These are phyloP conservation scores for Talinum fruticosum DNA, from an alignment of 148 eudicot genomes.

Conservation along the genomic window DNA sequence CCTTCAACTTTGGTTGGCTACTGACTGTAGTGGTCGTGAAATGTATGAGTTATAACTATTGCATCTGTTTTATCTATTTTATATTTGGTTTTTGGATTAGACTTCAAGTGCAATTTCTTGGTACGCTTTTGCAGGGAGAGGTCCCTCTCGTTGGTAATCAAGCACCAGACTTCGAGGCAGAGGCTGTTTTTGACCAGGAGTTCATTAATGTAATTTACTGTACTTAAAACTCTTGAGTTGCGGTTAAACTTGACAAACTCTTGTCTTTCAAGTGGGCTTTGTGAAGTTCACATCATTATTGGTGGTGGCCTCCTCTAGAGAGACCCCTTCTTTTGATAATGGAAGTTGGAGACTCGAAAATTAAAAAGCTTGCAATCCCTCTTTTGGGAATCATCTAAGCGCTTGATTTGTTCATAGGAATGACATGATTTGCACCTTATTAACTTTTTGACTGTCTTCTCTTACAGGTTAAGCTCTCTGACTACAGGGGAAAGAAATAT, in stretches of 20 bases:
- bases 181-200: constrained; percentile 96
- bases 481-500: constrained; percentile 89
- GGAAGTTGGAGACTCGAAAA: background rate
- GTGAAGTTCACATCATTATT: no score
- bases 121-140: constrained; percentile 40
- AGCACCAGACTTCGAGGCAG: constrained; percentile 94
- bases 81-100: background rate
- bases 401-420: constrained; percentile 2
- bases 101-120: background rate
- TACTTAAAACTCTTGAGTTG: background rate
- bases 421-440: background rate
- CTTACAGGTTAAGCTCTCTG: constrained; percentile 89
- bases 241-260: background rate
- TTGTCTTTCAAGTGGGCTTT: background rate
- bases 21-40: background rate
- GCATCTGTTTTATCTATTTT: background rate
- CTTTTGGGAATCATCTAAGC: no score
- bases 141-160: constrained; percentile 80
- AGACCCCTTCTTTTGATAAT: background rate
- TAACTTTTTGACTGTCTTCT: background rate
- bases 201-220: constrained; percentile 61
- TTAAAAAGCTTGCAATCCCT: background rate
- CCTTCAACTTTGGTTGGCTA: background rate
- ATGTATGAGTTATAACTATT: background rate
- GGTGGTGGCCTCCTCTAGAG: no score